Base-by-base conservation (phyloP, 2,329 filamentous ascomycete species). In the Lecanoromycetidae sp. region DNA sequence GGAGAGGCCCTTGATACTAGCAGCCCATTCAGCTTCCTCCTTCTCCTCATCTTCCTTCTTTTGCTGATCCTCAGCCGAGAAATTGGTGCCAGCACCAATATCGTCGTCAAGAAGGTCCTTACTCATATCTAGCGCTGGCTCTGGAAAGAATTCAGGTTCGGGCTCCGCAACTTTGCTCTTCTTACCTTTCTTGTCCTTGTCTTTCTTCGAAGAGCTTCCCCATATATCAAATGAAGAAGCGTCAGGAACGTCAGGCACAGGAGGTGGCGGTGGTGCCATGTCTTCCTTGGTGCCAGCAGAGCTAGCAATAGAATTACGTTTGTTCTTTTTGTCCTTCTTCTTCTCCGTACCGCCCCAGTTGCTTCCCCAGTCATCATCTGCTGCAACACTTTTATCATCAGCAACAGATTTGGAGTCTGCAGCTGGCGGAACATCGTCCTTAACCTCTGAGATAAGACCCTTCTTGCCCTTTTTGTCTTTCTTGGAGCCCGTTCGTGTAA, bases 41-140 rank as follows among this genome's bases (percentile, higher is more conserved):
- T 63, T 63, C 52, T 69, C 65, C 52, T 66, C 66, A 17, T 64
- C 33, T 60, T 57, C 35, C 58, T 57, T 48, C 51, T 35, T 32
- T 56, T 48, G 23, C 50, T 55, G 25, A 57, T 60, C 60, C 60
- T 64, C 58, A n/a, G n/a, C n/a, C n/a, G n/a, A n/a, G n/a, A n/a
- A n/a, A n/a, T n/a, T n/a, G n/a, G n/a, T n/a, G 19, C 55, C 57
- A 20, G 49, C 40, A 55, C 57, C 59, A 64, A 63, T 67, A 22
- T 50, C 52, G 37, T 61, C 58, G 37, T 51, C 49, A 19, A 36
- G 29, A 17, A 29, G 13, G 3, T 47, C 44, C 30, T 42, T 42
- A 2, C 22, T 48, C 46, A 57, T 52, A 30, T 23, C 22, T 5
- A 34, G 20, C 22, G 40, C 48, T 12, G 19, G 23, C 13, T 25